Percentiles rank a stretch among this genome's conserved stretches.
Conservation (phyloP, 805 yeast genomes). For the Wickerhamiella allomyrinae region DNA sequence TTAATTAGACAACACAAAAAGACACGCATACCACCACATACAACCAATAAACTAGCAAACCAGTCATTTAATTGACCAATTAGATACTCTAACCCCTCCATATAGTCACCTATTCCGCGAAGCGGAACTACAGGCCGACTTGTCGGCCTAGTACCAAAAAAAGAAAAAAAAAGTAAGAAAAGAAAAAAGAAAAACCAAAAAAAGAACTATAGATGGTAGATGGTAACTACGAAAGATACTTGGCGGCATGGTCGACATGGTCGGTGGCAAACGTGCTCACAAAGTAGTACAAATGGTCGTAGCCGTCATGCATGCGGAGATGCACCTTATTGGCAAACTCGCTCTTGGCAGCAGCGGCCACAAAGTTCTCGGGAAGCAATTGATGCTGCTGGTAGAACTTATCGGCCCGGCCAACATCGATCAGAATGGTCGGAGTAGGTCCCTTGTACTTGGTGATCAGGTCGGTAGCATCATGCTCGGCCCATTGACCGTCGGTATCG, state of each 20-base stretch:
- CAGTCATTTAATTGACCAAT: no score
- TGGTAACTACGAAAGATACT: constrained; percentile 29
- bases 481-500: constrained; percentile 44
- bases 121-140: no score
- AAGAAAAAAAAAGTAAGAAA: no score
- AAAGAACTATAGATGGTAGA: no score
- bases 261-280: constrained; percentile 63
- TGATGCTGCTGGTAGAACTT: constrained; percentile 50
- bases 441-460: constrained; percentile 45
- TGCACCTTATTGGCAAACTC: constrained; percentile 46
- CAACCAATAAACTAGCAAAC: no score
- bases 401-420: constrained; percentile 74
- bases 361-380: constrained; percentile 61
- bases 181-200: no score
- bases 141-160: no score
- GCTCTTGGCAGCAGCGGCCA: constrained; percentile 43
- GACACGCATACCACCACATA: no score
- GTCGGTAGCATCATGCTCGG: constrained; percentile 69
- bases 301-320: constrained; percentile 57
- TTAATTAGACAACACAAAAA: no score
- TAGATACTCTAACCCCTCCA: no score
- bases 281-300: constrained; percentile 84
- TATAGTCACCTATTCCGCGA: no score
- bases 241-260: constrained; percentile 81
- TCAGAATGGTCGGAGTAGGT: constrained; percentile 47